Conservation (phyloP, 2,329 filamentous ascomycete genomes). For the Podosphaera xanthii region DNA sequence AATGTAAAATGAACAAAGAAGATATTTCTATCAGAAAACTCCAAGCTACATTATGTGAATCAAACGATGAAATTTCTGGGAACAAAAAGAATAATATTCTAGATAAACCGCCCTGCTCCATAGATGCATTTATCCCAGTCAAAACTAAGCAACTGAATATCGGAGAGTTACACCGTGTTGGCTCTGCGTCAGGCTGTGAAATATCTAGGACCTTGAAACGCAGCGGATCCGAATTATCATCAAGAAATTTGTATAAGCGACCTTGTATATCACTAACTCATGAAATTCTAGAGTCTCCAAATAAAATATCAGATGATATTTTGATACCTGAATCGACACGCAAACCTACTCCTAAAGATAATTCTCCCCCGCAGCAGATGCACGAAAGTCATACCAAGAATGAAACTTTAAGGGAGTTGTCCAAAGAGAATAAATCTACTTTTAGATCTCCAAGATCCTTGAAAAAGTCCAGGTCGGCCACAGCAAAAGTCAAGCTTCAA, state of each 20-base stretch:
- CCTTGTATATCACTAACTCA: background rate
- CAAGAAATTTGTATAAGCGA: background rate
- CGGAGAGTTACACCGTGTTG: background rate
- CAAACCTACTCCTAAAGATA: background rate
- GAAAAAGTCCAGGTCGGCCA: constrained; percentile 17
- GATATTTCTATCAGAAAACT: background rate
- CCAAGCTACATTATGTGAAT: background rate
- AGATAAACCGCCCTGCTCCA: background rate
- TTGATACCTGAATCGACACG: background rate
- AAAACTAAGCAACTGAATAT: background rate
- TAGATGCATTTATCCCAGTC: background rate
- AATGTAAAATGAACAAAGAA: background rate
- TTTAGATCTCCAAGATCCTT: constrained; percentile 15
- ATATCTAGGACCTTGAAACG: background rate
- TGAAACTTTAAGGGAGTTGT: background rate
- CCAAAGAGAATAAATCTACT: background rate
- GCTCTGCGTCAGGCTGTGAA: background rate
- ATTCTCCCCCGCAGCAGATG: background rate
- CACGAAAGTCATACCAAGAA: background rate
- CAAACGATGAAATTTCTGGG: no score
- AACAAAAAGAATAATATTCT: no score
- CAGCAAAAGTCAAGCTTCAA: constrained; percentile 3
- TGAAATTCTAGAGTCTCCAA: background rate
- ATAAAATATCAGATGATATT: background rate
- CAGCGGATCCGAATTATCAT: background rate